These are phyloP conservation scores for Periconia macrospinosa DNA, from an alignment of 2,329 filamentous ascomycete genomes.

Conservation along the genomic window DNA sequence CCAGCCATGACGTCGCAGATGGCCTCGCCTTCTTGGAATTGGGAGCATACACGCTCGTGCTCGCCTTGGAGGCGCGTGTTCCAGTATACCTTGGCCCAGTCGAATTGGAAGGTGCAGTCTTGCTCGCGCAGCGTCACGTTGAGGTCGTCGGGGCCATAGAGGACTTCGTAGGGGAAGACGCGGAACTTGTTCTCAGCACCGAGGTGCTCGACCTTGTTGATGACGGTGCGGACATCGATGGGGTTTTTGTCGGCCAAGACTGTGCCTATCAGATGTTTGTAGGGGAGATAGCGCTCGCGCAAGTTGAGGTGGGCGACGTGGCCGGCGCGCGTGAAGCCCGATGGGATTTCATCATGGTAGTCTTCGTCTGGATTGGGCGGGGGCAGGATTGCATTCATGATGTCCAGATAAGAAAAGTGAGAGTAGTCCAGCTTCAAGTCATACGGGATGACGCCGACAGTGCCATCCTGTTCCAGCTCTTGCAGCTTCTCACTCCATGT, in stretches of 20 bases:
- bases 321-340: conserved; percentile 84
- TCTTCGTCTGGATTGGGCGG: conserved; percentile 66
- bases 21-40: conserved; percentile 82
- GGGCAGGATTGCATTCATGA: conserved; percentile 76
- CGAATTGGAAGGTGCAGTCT: conserved; percentile 84
- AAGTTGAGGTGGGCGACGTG: conserved; percentile 96
- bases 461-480: conserved; percentile 68
- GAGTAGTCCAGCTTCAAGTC: conserved; percentile 77
- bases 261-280: conserved; percentile 82
- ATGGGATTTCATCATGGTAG: conserved; percentile 73
- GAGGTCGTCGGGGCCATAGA: conserved; percentile 79
- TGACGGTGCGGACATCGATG: conserved; percentile 73
- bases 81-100: conserved; percentile 98
- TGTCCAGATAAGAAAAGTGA: conserved; percentile 84
- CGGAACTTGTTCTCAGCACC: conserved; percentile 83
- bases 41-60: conserved; percentile 75
- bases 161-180: conserved; percentile 89
- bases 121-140: conserved; percentile 82
- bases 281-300: conserved; percentile 77
- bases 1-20: conserved; percentile 98
- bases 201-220: conserved; percentile 92
- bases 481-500: conserved; percentile 76
- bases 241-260: conserved; percentile 90
- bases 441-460: conserved; percentile 74
- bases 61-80: conserved; percentile 90